Conservation (phyloP, 2,329 filamentous ascomycete genomes). For the Drechslerella dactyloides region DNA sequence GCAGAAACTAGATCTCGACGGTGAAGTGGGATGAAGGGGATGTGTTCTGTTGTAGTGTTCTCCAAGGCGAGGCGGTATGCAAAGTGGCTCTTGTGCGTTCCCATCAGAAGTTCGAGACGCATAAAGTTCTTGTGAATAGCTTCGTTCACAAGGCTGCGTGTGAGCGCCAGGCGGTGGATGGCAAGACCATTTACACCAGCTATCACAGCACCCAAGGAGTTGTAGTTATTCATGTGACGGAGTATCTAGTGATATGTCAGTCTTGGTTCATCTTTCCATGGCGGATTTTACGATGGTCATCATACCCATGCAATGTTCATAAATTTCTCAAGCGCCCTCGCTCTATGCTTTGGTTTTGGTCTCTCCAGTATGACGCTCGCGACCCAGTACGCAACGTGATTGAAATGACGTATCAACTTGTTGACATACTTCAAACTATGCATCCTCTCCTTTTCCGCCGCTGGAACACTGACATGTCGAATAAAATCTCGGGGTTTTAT, state of each 20-base stretch:
- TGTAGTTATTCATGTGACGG: slow-evolving; percentile 94
- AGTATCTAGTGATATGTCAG: slow-evolving; percentile 66
- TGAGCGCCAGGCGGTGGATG: slow-evolving; percentile 81
- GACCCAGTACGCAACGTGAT: slow-evolving; percentile 82
- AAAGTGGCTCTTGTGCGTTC: slow-evolving; percentile 87
- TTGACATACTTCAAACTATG: slow-evolving; percentile 84
- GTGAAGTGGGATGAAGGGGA: slow-evolving; percentile 91
- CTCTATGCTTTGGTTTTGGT: slow-evolving; percentile 94
- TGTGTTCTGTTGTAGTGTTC: slow-evolving; percentile 85
- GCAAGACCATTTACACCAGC: slow-evolving; percentile 89
- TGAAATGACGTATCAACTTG: slow-evolving; percentile 92
- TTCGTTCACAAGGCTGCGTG: slow-evolving; percentile 74
- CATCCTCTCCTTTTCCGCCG: slow-evolving; percentile 74
- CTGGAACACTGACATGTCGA: slow-evolving; percentile 80
- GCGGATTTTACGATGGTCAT: slow-evolving; percentile 48
- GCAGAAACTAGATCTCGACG: slow-evolving; percentile 88
- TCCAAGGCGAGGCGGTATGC: slow-evolving; percentile 98
- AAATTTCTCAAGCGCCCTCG: slow-evolving; percentile 90
- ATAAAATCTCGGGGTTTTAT: slow-evolving; percentile 92
- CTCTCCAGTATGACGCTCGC: slow-evolving; percentile 83
- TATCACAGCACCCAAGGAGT: slow-evolving; percentile 89
- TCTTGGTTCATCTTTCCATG: not conserved
- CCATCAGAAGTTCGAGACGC: slow-evolving; percentile 88
- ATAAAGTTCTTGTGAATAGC: slow-evolving; percentile 83
- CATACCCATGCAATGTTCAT: slow-evolving; percentile 77